Percentiles rank a stretch among this genome's conserved stretches.
These are phyloP conservation scores for Komagataella ulmi DNA, from an alignment of 805 yeast species.

Conservation along the genomic window DNA sequence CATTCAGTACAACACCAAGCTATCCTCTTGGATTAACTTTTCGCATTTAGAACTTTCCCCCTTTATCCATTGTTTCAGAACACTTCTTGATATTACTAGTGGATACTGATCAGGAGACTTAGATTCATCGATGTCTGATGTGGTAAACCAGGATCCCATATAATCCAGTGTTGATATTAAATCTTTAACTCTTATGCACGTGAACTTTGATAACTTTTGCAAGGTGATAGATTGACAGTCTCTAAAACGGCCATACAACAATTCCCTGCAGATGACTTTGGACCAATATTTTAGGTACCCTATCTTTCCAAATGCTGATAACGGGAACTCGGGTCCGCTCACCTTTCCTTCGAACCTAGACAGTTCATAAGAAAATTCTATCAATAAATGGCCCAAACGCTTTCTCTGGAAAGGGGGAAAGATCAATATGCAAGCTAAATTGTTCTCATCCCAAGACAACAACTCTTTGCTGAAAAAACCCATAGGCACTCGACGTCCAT, in stretches of 20 bases:
- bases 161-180: conserved; percentile 42
- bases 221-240: conserved; percentile 23
- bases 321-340: conserved; percentile 89
- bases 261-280: conserved; percentile 28
- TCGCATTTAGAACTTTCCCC: conserved; percentile 9
- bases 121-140: conserved; percentile 9
- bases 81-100: not conserved
- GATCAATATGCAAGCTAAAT: conserved; percentile 80
- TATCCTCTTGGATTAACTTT: conserved; percentile 7
- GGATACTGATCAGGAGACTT: conserved; percentile 15
- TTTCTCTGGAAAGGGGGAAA: conserved; percentile 86
- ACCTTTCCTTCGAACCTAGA: conserved; percentile 48
- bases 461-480: conserved; percentile 90
- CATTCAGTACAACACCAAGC: conserved; percentile 14
- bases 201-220: conserved; percentile 33
- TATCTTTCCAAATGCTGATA: conserved; percentile 67
- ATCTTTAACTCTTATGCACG: conserved; percentile 58
- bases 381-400: conserved; percentile 65
- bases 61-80: conserved; percentile 15
- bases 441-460: conserved; percentile 67
- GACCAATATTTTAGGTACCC: conserved; percentile 75
- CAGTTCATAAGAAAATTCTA: conserved; percentile 71
- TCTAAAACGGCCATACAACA: conserved; percentile 26
- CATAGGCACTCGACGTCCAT: conserved; percentile 40
- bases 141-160: conserved; percentile 29